phyloP scores from a whole-genome alignment of 306 rosid species.

The Vicia sativa region DNA sequence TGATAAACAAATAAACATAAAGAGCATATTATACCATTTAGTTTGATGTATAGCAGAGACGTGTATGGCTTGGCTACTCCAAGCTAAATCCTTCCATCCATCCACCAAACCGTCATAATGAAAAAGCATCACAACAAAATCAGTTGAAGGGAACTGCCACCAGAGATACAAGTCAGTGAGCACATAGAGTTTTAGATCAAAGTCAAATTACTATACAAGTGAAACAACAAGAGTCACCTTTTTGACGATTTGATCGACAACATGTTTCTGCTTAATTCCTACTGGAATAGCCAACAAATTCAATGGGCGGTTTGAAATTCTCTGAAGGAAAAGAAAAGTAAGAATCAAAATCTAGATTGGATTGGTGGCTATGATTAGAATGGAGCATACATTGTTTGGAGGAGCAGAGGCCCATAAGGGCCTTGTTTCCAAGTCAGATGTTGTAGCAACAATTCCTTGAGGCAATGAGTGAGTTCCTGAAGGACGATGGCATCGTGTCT shows the following conservation, averaged over 20 bases:
- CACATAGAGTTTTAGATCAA: constrained; percentile 17
- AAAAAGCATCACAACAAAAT: constrained; percentile 60
- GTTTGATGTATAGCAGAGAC: constrained; percentile 60
- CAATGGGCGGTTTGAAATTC: constrained; percentile 46
- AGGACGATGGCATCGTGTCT: constrained; percentile 71
- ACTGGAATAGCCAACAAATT: constrained; percentile 84
- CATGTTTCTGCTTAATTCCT: constrained; percentile 77
- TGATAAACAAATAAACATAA: neutral
- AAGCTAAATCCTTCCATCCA: constrained; percentile 53
- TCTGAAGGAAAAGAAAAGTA: constrained; percentile 43
- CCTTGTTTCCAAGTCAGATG: constrained; percentile 74
- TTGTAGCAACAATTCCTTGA: constrained; percentile 63
- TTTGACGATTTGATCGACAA: constrained; percentile 67
- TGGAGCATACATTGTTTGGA: constrained; percentile 31
- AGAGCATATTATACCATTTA: constrained; percentile 50
- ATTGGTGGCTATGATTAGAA: neutral
- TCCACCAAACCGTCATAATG: constrained; percentile 61
- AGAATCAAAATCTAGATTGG: neutral
- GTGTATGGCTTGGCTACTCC: constrained; percentile 54
- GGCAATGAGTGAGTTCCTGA: constrained; percentile 71
- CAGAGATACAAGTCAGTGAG: constrained; percentile 27
- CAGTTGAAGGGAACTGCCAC: constrained; percentile 50
- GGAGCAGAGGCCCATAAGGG: constrained; percentile 66
- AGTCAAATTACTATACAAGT: constrained; percentile 18
- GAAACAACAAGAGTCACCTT: constrained; percentile 59